These are phyloP conservation scores for Phlebiopsis gigantea DNA, from an alignment of 768 basidiomycete species.

Conservation along the genomic window DNA sequence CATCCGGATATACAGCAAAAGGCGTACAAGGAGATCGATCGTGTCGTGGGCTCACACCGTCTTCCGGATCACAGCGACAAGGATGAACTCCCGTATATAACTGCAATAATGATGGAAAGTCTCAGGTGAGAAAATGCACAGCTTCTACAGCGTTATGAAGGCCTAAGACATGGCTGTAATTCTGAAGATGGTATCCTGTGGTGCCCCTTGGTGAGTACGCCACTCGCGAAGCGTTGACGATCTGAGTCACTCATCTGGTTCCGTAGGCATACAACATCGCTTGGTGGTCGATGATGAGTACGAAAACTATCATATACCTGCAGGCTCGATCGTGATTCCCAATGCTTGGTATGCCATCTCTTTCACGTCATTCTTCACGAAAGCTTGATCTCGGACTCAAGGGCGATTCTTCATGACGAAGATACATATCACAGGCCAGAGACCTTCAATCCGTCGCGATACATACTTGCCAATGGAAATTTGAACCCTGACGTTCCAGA, in stretches of 20 bases:
- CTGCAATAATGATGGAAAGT: slow-evolving; percentile 6
- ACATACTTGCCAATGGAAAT: slow-evolving; percentile 11
- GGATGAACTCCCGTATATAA: slow-evolving; percentile 3
- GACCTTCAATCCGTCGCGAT: slow-evolving; percentile 25
- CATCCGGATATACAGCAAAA: slow-evolving; percentile 4
- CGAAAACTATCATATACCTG: not conserved
- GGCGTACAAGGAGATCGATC: slow-evolving; percentile 9
- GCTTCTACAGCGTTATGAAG: not conserved
- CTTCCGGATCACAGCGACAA: slow-evolving; percentile 4
- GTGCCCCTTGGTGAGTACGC: slow-evolving; percentile 4
- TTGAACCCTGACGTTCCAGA: slow-evolving; percentile 2
- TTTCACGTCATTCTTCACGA: not conserved
- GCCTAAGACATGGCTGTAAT: not conserved
- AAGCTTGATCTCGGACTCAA: not conserved
- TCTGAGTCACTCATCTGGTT: not conserved
- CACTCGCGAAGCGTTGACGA: not conserved
- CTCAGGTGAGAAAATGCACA: not conserved
- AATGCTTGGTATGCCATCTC: slow-evolving; percentile 3
- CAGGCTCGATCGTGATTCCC: slow-evolving; percentile 10
- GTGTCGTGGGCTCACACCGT: slow-evolving; percentile 6
- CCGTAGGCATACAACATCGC: not conserved
- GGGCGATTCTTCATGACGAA: slow-evolving; percentile 27
- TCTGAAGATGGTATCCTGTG: slow-evolving; percentile 4
- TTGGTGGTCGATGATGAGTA: slow-evolving; percentile 6
- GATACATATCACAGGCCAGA: slow-evolving; percentile 22